Evolutionary conservation across 2,329 filamentous ascomycete species (phyloP), one percentile per base, ranked within the genome.

Genomic region (Lachnellula arida): DNA sequence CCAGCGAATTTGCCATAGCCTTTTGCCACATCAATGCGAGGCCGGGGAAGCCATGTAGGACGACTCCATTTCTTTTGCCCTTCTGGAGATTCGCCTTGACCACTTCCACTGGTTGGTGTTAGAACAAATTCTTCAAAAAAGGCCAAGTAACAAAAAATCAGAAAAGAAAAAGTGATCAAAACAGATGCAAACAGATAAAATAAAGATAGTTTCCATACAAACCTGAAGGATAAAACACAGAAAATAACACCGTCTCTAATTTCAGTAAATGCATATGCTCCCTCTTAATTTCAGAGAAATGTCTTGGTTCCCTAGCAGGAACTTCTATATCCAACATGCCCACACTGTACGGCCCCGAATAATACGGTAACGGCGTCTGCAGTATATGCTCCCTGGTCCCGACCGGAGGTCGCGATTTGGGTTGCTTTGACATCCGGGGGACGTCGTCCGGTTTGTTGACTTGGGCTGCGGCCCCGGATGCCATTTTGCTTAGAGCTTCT

Each of bases 1-100:
- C 76, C 78, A 40, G 82, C 75, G 64, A 86, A 87, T 54, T 78
- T 79, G n/a, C 79, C 81, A 67, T 86, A 87, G 1, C 82, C 84
- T 60, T 79, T 78, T 17, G 81, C 80, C 4, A 81, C 79, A 37
- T 77, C 73, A 1, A 78, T 54, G 39, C 84, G 72, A 3, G 84
- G 84, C 46, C 81, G 72, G 7, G 82, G 81, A 43, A 87, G 75
- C 85, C 84, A 87, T 6, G 82, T 80, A 51, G 82, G 77, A 5
- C 84, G 75, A 17, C 76, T 78, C 62, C 76, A 78, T 40, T 74
- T 72, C 55, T 72, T 73, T 32, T 69, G 64, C 1, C 76, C 72
- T 23, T 71, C 71, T 9, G 73, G 71, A 14, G 71, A 68, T 22
- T 70, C 17, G 1, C 74, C 71, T 17, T 67, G 62, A 5, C 72